Base-by-base conservation (phyloP, 2,329 filamentous ascomycete species). In the Fonsecaea monophora region DNA sequence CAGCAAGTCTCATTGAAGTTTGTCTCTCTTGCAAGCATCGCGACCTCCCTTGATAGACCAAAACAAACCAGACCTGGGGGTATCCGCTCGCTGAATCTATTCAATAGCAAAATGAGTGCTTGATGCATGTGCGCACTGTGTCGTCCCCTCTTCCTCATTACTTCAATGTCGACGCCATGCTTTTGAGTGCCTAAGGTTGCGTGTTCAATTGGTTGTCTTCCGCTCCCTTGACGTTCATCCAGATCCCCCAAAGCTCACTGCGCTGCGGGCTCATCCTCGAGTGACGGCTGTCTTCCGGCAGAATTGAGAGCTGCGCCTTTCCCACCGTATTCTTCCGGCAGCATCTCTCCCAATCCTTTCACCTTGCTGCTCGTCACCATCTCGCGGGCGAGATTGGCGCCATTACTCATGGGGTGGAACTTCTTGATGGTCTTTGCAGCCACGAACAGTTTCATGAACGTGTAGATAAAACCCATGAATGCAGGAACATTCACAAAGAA, bases 401-500 rank as follows among this genome's bases (percentile, higher is more conserved):
- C 93, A 73, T 90, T 91, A 69, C 85, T 84, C 81, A 94, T 87
- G 54, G 90, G 90, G 74, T 92, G 90, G 80, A 93, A 92, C 77
- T 93, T 93, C 81, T 89, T 89, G 71, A 90, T 84, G 0, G 91
- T 93, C 75, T 90, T 89, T 58, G 88, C 83, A 35, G 89, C 87
- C 53, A 93, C 82, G 77, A 94, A 90, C 18, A 92, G 79, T 82
- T 92, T 93, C 82, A 93, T 89, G 62, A 89, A 85, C 21, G 83
- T 82, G 77, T 91, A 93, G 76, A 93, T 86, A 84, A 94, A 97
- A 64, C 92, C 91, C 94, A 97, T 97, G 74, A 97, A 84, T 64
- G 89, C 80, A 0, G 94, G 94, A 5, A 97, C 92, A 75, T 97
- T 97, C 81, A 97, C 91, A 77, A 97, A 97, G 85, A 94, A 97